Evolutionary conservation across 1,139 yeast genomes (phyloP).

Genomic region (Arxiozyma bovina): DNA sequence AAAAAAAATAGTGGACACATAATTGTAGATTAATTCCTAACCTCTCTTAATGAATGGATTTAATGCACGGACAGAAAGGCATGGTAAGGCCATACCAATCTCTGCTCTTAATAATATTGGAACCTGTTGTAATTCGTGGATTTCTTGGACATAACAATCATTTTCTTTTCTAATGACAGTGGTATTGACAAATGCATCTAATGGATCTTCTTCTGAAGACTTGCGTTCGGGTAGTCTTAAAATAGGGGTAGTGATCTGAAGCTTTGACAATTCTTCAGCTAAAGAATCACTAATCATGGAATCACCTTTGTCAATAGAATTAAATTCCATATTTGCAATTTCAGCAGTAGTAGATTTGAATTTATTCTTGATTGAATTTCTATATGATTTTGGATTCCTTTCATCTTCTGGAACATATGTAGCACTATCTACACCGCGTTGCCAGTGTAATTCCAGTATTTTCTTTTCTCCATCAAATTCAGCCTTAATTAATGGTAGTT

Average conservation of each 20-base stretch:
- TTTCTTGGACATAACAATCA: conserved; percentile 62
- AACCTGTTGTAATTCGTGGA: conserved; percentile 64
- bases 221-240: conserved; percentile 36
- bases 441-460: conserved; percentile 82
- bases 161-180: conserved; percentile 55
- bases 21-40: not conserved
- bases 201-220: conserved; percentile 30
- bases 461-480: conserved; percentile 71
- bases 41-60: conserved; percentile 55
- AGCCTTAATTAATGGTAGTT: conserved; percentile 83
- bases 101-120: conserved; percentile 87
- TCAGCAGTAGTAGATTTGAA: conserved; percentile 61
- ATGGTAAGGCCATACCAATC: conserved; percentile 90
- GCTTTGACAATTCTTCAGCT: conserved; percentile 39
- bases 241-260: conserved; percentile 48
- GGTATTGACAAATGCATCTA: conserved; percentile 49
- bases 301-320: conserved; percentile 17
- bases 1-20: not conserved
- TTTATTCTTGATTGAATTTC: conserved; percentile 71
- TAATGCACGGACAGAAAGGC: conserved; percentile 85
- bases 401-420: conserved; percentile 87
- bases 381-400: conserved; percentile 61
- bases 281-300: conserved; percentile 36
- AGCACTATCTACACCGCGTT: conserved; percentile 82
- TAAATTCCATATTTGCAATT: conserved; percentile 46